A percentile compares a stretch with the other conserved stretches of the same genome.
phyloP scores from a whole-genome alignment of 352 stramenopile genomes.

The Hyaloperonospora brassicae region DNA sequence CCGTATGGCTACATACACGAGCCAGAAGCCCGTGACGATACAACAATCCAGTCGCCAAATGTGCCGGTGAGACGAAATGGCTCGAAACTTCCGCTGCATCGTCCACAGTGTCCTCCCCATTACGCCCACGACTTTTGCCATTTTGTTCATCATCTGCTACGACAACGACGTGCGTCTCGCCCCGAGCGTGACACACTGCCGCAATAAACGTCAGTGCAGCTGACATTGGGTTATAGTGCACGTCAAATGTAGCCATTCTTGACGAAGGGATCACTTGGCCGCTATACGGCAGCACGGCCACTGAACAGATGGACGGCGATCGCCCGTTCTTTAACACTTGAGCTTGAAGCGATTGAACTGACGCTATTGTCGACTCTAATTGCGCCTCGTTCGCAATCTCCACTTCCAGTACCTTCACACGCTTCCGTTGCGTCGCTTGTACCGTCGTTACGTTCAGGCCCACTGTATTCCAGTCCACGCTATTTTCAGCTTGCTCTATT shows the following conservation, averaged over 20 bases:
- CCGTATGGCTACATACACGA: background rate
- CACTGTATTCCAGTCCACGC: conserved; percentile 19
- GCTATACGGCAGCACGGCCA: conserved; percentile 18
- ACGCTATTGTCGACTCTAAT: conserved; percentile 6
- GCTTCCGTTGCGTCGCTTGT: conserved; percentile 1
- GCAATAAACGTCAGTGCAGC: conserved; percentile 24
- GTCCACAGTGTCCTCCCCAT: background rate
- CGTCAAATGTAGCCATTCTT: conserved; percentile 15
- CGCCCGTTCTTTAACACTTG: conserved; percentile 1
- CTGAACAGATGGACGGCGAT: conserved; percentile 10
- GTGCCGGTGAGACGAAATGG: conserved; percentile 9
- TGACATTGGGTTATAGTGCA: conserved; percentile 33
- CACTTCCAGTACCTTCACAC: conserved; percentile 32
- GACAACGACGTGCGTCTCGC: conserved; percentile 11
- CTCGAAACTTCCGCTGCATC: background rate
- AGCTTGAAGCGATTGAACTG: conserved; percentile 7
- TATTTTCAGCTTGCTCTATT: conserved; percentile 2
- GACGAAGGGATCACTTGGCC: conserved; percentile 7
- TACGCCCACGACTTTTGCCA: background rate
- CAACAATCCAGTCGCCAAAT: conserved; percentile 21
- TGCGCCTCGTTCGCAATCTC: conserved; percentile 20
- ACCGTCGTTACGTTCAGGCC: conserved; percentile 6
- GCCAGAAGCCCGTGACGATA: conserved; percentile 30
- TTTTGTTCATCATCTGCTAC: background rate
- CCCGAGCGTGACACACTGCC: conserved; percentile 12